Percentiles rank a stretch among this genome's conserved stretches.
Conservation (phyloP, 2,329 filamentous ascomycete genomes). For the Emergomyces pasteurianus region DNA sequence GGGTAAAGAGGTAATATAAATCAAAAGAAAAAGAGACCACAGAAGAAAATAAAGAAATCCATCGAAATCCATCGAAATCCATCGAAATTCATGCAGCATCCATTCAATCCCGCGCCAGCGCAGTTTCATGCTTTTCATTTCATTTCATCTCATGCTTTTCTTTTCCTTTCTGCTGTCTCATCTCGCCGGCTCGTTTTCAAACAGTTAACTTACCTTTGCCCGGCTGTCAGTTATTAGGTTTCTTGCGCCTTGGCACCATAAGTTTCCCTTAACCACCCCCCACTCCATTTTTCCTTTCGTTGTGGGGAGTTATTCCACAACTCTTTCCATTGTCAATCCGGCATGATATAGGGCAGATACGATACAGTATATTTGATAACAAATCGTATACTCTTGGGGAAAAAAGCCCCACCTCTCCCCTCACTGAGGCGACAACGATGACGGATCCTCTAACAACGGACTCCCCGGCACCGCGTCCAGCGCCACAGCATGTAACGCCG, state of each 20-base stretch:
- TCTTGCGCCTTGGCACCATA: not conserved
- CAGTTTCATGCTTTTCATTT: not conserved
- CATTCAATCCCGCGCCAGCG: conserved; percentile 6
- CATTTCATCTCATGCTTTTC: not conserved
- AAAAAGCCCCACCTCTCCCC: not conserved
- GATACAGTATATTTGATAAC: too few relatives aligned
- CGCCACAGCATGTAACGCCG: conserved; percentile 78
- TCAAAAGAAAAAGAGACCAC: conserved; percentile 4
- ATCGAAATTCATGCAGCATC: too few relatives aligned
- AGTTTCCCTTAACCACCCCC: not conserved
- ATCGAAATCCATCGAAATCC: conserved; percentile 6
- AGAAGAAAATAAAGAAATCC: conserved; percentile 2
- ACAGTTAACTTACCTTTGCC: not conserved
- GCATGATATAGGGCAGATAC: not conserved
- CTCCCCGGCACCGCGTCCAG: conserved; percentile 54
- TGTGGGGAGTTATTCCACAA: not conserved
- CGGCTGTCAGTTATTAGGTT: not conserved
- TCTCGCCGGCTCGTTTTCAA: not conserved
- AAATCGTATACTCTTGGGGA: not conserved
- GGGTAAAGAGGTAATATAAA: conserved; percentile 2
- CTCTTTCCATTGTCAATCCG: not conserved
- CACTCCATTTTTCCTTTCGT: not conserved
- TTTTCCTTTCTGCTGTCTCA: not conserved
- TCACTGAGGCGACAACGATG: conserved; percentile 2
- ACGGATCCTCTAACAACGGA: conserved; percentile 21